Evolutionary conservation across 768 basidiomycete species (phyloP).

Genomic region (Auriscalpium vulgare): DNA sequence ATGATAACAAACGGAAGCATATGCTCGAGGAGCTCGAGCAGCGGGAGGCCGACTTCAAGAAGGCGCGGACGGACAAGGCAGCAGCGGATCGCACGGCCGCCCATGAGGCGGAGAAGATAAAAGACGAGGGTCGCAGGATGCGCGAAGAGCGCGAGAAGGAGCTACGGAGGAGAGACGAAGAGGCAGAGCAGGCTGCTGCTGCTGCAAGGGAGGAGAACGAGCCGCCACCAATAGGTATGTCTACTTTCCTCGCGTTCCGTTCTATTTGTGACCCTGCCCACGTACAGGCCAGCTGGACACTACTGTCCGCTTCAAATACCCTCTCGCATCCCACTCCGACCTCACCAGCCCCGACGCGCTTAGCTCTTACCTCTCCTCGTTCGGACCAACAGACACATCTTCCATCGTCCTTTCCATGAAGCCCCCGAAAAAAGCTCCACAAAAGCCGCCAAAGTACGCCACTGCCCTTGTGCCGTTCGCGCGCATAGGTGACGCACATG

Average conservation of each 20-base stretch:
- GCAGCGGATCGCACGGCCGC: constrained; percentile 45
- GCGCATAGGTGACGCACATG: constrained; percentile 70
- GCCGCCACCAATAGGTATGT: constrained; percentile 48
- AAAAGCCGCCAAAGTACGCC: constrained; percentile 54
- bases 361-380: constrained; percentile 43
- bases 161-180: constrained; percentile 35
- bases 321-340: constrained; percentile 45
- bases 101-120: constrained; percentile 63
- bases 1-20: constrained; percentile 65
- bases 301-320: constrained; percentile 66
- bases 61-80: constrained; percentile 53
- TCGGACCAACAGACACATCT: constrained; percentile 54
- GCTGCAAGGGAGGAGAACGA: constrained; percentile 31
- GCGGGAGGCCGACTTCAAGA: constrained; percentile 71
- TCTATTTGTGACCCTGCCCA: neutral
- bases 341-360: constrained; percentile 47
- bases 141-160: constrained; percentile 60
- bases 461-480: constrained; percentile 73
- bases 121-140: constrained; percentile 62
- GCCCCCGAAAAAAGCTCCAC: constrained; percentile 45
- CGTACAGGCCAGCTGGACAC: constrained; percentile 56
- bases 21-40: constrained; percentile 71
- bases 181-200: constrained; percentile 25
- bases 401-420: constrained; percentile 66
- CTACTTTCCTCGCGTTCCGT: neutral